These are phyloP conservation scores for Teratosphaeria zuluensis DNA, from an alignment of 2,329 filamentous ascomycete species.

Conservation along the genomic window DNA sequence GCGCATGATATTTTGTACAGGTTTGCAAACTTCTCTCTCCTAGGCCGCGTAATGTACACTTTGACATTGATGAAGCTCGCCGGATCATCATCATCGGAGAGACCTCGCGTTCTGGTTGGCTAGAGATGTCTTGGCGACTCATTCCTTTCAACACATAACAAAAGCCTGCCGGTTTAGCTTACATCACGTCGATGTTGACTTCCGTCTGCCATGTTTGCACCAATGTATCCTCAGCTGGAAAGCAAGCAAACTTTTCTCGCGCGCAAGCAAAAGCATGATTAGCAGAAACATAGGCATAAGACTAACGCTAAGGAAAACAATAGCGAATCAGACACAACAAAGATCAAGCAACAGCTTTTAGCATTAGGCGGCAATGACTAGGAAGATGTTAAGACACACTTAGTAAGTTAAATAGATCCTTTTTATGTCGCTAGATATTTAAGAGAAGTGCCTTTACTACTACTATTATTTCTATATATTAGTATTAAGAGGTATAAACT, in stretches of 20 bases:
- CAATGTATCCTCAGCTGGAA: constrained; percentile 17
- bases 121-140: too few relatives aligned
- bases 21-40: too few relatives aligned
- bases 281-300: constrained; percentile 16
- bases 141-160: too few relatives aligned
- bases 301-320: constrained; percentile 8
- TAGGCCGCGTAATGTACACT: too few relatives aligned
- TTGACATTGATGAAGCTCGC: too few relatives aligned
- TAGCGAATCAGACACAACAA: neutral
- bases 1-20: too few relatives aligned
- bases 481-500: constrained; percentile 13
- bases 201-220: constrained; percentile 18
- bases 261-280: constrained; percentile 17
- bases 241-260: constrained; percentile 15
- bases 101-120: too few relatives aligned
- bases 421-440: constrained; percentile 32
- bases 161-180: too few relatives aligned
- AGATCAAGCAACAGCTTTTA: neutral
- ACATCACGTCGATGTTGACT: neutral
- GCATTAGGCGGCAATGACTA: neutral
- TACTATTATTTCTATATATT: constrained; percentile 36
- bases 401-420: constrained; percentile 23
- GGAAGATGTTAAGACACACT: constrained; percentile 4
- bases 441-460: constrained; percentile 29
- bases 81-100: too few relatives aligned